phyloP scores from a whole-genome alignment of 768 basidiomycete genomes.

The Psilocybe cubensis region DNA sequence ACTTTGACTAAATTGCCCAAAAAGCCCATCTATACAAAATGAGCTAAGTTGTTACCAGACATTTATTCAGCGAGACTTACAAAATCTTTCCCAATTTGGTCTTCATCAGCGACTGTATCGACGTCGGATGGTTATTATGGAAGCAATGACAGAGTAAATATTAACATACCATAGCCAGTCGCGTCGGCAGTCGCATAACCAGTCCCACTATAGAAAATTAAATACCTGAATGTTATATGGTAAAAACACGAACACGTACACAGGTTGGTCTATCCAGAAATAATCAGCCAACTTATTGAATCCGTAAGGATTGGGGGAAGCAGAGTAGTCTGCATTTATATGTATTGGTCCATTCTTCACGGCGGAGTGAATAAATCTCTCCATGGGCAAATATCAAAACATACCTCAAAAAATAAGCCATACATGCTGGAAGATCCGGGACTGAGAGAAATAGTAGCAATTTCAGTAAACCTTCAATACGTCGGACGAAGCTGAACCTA shows the following conservation, averaged over 20 bases:
- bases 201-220: conserved; percentile 37
- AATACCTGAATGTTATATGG: background rate
- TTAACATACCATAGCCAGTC: conserved; percentile 57
- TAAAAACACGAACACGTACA: conserved; percentile 35
- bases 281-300: conserved; percentile 68
- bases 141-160: background rate
- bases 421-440: conserved; percentile 74
- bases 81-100: conserved; percentile 64
- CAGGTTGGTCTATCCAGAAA: conserved; percentile 78
- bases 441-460: conserved; percentile 29
- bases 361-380: background rate
- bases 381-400: background rate
- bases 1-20: conserved; percentile 72
- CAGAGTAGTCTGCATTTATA: conserved; percentile 52
- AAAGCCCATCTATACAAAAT: conserved; percentile 72
- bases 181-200: conserved; percentile 71
- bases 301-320: conserved; percentile 54
- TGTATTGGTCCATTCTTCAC: conserved; percentile 75
- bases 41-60: too few species aligned
- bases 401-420: conserved; percentile 67
- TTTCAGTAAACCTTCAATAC: background rate
- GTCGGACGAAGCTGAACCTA: conserved; percentile 30
- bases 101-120: conserved; percentile 55
- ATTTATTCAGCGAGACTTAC: conserved; percentile 34
- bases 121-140: background rate